These are phyloP conservation scores for Aspergillus sp. DNA, from an alignment of 2,329 filamentous ascomycete genomes.

Conservation along the genomic window DNA sequence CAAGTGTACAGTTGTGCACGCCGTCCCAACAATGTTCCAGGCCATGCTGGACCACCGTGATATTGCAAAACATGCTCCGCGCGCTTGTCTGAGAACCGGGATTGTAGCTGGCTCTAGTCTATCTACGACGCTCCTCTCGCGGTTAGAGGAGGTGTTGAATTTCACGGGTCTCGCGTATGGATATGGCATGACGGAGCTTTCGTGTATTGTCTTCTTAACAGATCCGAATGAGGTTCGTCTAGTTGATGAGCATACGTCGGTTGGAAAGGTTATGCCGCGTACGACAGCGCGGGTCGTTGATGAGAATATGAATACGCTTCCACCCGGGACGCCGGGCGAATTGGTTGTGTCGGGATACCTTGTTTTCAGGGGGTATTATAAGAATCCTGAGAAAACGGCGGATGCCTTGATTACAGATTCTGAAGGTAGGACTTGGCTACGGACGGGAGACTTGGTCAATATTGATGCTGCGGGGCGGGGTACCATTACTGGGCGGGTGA, in stretches of 20 bases:
- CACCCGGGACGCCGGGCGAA: slow-evolving; percentile 66
- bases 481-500: slow-evolving; percentile 68
- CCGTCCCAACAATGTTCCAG: slow-evolving; percentile 76
- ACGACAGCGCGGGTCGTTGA: slow-evolving; percentile 73
- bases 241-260: not conserved
- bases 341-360: slow-evolving; percentile 72
- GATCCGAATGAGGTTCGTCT: not conserved
- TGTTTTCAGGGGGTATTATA: slow-evolving; percentile 51
- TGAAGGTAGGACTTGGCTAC: slow-evolving; percentile 54
- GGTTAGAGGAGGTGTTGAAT: not conserved
- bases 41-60: slow-evolving; percentile 40
- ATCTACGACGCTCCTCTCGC: not conserved
- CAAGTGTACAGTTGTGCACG: slow-evolving; percentile 67
- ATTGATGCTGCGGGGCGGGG: slow-evolving; percentile 60
- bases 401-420: slow-evolving; percentile 67
- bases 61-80: not conserved
- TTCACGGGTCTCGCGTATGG: not conserved
- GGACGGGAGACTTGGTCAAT: slow-evolving; percentile 56
- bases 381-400: slow-evolving; percentile 45
- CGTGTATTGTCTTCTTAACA: not conserved
- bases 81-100: not conserved
- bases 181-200: slow-evolving; percentile 13
- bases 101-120: slow-evolving; percentile 2
- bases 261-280: slow-evolving; percentile 60
- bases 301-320: slow-evolving; percentile 59